Percentiles rank a stretch among this genome's conserved stretches.
Evolutionary conservation across 345 rosid genomes (phyloP).

Genomic region (Viola odorata): DNA sequence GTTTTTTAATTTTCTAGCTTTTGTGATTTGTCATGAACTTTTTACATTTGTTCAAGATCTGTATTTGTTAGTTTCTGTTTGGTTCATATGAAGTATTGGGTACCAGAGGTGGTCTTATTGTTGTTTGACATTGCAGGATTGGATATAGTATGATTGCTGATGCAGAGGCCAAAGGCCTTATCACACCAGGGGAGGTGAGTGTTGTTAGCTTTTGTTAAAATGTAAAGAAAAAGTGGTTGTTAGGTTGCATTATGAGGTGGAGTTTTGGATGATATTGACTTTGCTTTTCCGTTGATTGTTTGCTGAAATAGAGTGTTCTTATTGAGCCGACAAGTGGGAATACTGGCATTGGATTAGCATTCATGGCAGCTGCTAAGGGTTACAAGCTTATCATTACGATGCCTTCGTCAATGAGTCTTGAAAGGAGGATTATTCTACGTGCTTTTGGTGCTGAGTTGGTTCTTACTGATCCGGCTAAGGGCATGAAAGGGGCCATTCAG

Average conservation of each 20-base stretch:
- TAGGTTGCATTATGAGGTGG: not conserved
- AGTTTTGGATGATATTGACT: constrained; percentile 7
- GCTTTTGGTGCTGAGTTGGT: constrained; percentile 91
- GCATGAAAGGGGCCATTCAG: constrained; percentile 91
- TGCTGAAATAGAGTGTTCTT: constrained; percentile 46
- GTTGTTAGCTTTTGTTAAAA: not conserved
- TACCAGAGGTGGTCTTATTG: not conserved
- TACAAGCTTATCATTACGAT: constrained; percentile 78
- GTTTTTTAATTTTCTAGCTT: not conserved
- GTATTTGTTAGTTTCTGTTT: not conserved
- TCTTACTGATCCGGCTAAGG: constrained; percentile 80
- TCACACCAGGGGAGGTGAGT: constrained; percentile 68
- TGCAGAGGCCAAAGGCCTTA: constrained; percentile 72
- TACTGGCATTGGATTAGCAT: constrained; percentile 89
- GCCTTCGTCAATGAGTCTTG: constrained; percentile 93
- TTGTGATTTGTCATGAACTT: not conserved
- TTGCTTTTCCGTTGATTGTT: constrained; percentile 3
- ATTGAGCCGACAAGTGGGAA: constrained; percentile 98
- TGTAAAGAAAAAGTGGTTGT: not conserved
- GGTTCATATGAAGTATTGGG: not conserved
- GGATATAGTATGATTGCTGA: constrained; percentile 86
- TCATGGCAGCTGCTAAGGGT: constrained; percentile 84
- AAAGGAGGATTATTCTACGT: constrained; percentile 84
- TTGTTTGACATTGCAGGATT: constrained; percentile 43
- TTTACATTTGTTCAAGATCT: not conserved